phyloP scores from a whole-genome alignment of 768 basidiomycete species.

The Calocybe indica region DNA sequence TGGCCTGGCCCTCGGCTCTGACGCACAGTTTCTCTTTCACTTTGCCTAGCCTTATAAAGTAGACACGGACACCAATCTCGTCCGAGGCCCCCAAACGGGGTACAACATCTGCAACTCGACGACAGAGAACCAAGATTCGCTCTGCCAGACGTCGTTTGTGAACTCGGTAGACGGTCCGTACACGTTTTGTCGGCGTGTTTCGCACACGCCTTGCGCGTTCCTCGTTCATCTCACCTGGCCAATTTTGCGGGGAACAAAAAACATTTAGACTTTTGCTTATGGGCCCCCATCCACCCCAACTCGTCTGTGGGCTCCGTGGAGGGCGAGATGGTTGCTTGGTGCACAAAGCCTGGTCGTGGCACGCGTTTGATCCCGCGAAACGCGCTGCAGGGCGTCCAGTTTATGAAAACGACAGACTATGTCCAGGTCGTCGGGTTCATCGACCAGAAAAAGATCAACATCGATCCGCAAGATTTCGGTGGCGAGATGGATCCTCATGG shows the following conservation, averaged over 20 bases:
- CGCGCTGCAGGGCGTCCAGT: constrained; percentile 50
- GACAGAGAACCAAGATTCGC: constrained; percentile 41
- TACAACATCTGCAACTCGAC: constrained; percentile 60
- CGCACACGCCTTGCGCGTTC: neutral
- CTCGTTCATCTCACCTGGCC: no score
- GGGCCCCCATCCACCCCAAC: constrained; percentile 42
- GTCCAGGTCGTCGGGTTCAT: constrained; percentile 51
- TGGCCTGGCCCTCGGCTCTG: no score
- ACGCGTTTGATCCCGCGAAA: constrained; percentile 57
- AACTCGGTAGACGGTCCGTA: constrained; percentile 44
- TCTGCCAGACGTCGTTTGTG: constrained; percentile 48
- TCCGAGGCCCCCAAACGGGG: constrained; percentile 49
- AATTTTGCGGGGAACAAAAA: no score
- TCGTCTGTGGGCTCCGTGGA: constrained; percentile 52
- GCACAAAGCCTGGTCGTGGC: constrained; percentile 54
- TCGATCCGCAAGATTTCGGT: constrained; percentile 45
- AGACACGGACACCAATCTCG: constrained; percentile 19
- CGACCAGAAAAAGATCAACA: constrained; percentile 49
- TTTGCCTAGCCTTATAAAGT: constrained; percentile 21
- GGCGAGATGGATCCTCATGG: constrained; percentile 71
- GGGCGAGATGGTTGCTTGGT: constrained; percentile 60
- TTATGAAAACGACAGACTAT: constrained; percentile 47
- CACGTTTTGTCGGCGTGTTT: no score
- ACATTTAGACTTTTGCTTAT: constrained; percentile 50
- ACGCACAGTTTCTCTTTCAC: neutral